Conservation (phyloP, 768 basidiomycete genomes). For the Kwoniella pini region DNA sequence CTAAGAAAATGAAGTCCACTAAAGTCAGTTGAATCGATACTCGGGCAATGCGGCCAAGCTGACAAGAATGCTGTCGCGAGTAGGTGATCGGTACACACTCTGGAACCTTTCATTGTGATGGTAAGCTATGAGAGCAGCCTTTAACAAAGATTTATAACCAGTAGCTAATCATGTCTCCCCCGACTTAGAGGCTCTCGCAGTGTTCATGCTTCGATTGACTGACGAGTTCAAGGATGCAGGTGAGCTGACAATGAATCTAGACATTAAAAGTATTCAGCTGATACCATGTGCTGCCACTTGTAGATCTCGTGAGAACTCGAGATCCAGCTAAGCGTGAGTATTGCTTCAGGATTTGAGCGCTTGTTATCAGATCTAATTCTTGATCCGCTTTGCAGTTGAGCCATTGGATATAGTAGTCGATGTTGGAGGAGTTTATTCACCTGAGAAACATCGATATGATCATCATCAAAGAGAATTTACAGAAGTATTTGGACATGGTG, state of each 20-base stretch:
- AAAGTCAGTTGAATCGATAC: constrained; percentile 3
- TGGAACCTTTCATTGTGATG: constrained; percentile 92
- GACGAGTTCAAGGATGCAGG: constrained; percentile 73
- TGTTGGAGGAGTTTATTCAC: constrained; percentile 89
- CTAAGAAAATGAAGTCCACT: constrained; percentile 47
- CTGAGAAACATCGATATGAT: constrained; percentile 75
- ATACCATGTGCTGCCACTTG: background rate
- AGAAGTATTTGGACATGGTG: constrained; percentile 81
- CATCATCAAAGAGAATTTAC: constrained; percentile 94
- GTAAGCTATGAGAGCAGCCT: constrained; percentile 24
- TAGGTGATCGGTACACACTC: constrained; percentile 91
- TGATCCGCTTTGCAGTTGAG: constrained; percentile 54
- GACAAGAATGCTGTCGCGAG: background rate
- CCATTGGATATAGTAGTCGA: constrained; percentile 93
- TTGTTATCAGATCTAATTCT: background rate
- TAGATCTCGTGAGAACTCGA: constrained; percentile 50
- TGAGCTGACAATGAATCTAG: constrained; percentile 49
- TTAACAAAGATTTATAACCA: background rate
- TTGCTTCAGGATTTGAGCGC: background rate
- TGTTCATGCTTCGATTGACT: constrained; percentile 81
- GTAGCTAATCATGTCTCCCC: background rate
- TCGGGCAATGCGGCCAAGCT: background rate
- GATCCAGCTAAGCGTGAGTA: constrained; percentile 51
- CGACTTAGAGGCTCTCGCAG: constrained; percentile 77
- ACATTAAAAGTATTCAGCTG: background rate